A percentile compares a stretch with the other conserved stretches of the same genome.
These are phyloP conservation scores for Peronosclerospora sorghi DNA, from an alignment of 352 stramenopile species.

Conservation along the genomic window DNA sequence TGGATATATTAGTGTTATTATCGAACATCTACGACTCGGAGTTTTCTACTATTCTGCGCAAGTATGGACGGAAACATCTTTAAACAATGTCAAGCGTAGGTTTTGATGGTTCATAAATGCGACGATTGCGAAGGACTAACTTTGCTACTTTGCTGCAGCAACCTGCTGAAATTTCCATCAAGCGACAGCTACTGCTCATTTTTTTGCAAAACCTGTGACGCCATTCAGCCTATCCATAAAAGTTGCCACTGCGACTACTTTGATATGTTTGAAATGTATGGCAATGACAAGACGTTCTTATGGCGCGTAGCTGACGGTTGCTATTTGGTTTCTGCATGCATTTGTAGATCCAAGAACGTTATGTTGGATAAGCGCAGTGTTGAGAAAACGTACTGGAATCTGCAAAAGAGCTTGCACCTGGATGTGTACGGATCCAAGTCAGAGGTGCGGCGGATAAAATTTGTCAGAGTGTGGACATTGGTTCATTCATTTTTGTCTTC, in stretches of 20 bases:
- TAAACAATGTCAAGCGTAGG: conserved; percentile 18
- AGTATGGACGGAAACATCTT: too few relatives aligned
- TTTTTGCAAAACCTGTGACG: conserved; percentile 70
- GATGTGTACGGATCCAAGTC: conserved; percentile 82
- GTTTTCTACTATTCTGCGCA: too few relatives aligned
- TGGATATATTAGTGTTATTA: too few relatives aligned
- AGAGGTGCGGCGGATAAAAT: conserved; percentile 25
- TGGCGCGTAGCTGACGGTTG: conserved; percentile 5
- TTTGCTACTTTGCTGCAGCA: conserved; percentile 9
- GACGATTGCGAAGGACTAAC: not conserved
- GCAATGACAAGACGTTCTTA: not conserved
- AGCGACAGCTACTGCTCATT: conserved; percentile 73
- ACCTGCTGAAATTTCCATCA: conserved; percentile 81
- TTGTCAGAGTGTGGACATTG: not conserved
- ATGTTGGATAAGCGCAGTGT: conserved; percentile 69
- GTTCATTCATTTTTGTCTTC: not conserved
- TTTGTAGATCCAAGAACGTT: conserved; percentile 61
- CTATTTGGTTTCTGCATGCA: not conserved
- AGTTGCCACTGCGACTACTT: conserved; percentile 76
- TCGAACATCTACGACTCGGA: too few relatives aligned
- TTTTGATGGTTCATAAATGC: not conserved
- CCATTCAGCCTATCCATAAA: conserved; percentile 66
- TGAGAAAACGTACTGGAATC: conserved; percentile 80
- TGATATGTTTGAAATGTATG: conserved; percentile 79
- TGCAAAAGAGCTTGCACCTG: conserved; percentile 78